phyloP scores from a whole-genome alignment of 257 asterid species.

The Jasminum sambac region DNA sequence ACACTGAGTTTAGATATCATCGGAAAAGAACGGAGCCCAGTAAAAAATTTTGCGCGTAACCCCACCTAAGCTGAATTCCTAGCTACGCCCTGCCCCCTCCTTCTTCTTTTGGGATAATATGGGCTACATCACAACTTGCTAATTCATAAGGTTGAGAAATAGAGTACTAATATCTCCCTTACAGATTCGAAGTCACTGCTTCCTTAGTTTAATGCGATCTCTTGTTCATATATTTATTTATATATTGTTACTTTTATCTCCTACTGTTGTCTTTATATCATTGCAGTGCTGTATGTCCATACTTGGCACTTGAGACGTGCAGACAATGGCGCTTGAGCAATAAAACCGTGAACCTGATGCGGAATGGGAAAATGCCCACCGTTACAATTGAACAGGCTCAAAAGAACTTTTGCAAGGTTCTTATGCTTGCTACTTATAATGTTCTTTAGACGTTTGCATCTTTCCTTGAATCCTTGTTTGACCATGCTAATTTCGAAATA shows the following conservation, averaged over 20 bases:
- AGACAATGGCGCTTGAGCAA: constrained; percentile 99
- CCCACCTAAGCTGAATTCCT: neutral
- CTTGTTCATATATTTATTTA: neutral
- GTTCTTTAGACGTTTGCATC: neutral
- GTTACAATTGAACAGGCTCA: constrained; percentile 98
- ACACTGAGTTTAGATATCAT: too few species aligned
- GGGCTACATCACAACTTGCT: neutral
- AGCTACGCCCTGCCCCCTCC: neutral
- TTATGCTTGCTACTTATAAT: constrained; percentile 16
- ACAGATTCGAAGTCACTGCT: neutral
- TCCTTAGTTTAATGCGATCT: neutral
- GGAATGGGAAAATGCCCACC: constrained; percentile 98
- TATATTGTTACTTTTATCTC: neutral
- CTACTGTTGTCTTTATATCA: constrained; percentile 19
- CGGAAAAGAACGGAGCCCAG: too few species aligned
- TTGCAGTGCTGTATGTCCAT: constrained; percentile 92
- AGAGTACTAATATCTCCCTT: neutral
- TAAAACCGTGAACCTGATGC: constrained; percentile 96
- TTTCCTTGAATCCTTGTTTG: constrained; percentile 12
- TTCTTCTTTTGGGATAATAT: neutral
- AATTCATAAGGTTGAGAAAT: neutral
- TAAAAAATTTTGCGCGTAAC: too few species aligned
- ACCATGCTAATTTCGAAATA: constrained; percentile 17
- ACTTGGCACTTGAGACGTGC: constrained; percentile 95
- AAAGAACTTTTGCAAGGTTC: constrained; percentile 91